A percentile compares a stretch with the other conserved stretches of the same genome.
Evolutionary conservation across 305 asterid species (phyloP).

Genomic region (Coffea humblotiana): DNA sequence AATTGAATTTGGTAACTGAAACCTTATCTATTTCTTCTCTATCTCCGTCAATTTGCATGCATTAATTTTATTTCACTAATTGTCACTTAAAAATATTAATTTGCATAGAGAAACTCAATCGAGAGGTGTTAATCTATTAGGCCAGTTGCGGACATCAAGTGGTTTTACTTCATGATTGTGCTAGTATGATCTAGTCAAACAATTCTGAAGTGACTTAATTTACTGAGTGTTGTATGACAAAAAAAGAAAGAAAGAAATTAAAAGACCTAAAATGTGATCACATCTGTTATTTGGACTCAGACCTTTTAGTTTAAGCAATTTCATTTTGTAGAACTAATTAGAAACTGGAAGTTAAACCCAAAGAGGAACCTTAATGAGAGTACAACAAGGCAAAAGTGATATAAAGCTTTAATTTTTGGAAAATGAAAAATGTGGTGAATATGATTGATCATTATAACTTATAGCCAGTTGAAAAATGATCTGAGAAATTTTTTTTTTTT

Average conservation of each 20-base stretch:
- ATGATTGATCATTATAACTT: neutral
- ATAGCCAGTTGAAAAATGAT: neutral
- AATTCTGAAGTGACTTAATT: neutral
- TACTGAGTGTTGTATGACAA: too few species aligned
- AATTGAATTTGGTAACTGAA: slow-evolving; percentile 21
- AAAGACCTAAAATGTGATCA: neutral
- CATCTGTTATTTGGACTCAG: neutral
- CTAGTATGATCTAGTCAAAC: neutral
- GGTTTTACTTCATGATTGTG: neutral
- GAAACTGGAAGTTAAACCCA: neutral
- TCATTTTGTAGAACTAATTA: neutral
- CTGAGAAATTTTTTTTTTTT: neutral
- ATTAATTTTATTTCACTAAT: slow-evolving; percentile 14
- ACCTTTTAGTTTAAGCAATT: neutral
- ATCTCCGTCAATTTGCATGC: neutral
- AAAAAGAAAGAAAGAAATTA: too few species aligned
- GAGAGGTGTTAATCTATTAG: neutral
- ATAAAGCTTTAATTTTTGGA: neutral
- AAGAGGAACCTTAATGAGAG: neutral
- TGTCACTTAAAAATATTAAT: slow-evolving; percentile 13
- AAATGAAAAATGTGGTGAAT: neutral
- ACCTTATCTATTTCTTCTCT: neutral
- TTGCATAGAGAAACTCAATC: neutral
- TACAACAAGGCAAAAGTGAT: neutral
- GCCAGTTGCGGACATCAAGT: neutral